phyloP scores from a whole-genome alignment of 345 rosid species.

The Raphanus sativus region DNA sequence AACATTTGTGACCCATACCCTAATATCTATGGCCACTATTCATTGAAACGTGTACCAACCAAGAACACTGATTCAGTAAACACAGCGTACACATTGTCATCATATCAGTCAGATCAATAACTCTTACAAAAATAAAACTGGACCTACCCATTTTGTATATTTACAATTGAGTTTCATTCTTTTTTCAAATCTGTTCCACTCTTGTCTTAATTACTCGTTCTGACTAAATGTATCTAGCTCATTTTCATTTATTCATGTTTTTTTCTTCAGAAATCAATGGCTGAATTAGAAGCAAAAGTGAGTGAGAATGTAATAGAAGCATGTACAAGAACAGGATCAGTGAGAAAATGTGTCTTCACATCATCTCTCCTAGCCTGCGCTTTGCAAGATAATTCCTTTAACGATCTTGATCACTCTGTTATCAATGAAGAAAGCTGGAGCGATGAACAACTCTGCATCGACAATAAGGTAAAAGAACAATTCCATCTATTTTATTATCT shows the following conservation, averaged over 20 bases:
- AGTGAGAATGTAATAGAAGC: constrained; percentile 76
- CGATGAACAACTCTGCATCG: constrained; percentile 66
- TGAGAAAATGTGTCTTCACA: constrained; percentile 76
- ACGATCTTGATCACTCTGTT: constrained; percentile 44
- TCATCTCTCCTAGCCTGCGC: constrained; percentile 71
- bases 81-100: background rate
- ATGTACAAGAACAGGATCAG: constrained; percentile 68
- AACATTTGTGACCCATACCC: background rate
- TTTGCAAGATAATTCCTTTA: constrained; percentile 50
- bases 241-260: background rate
- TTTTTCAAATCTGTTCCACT: background rate
- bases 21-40: background rate
- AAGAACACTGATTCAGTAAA: background rate
- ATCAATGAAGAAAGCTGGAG: constrained; percentile 72
- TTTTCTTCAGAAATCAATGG: constrained; percentile 37
- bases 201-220: background rate
- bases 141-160: background rate
- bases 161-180: background rate
- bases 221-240: too few relatives aligned
- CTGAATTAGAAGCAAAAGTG: constrained; percentile 56
- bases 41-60: constrained; percentile 11
- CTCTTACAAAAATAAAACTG: background rate
- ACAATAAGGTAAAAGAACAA: constrained; percentile 54
- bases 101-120: background rate
- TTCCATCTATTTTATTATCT: background rate